Base-by-base conservation (phyloP, 345 rosid genomes). In the Eucalyptus tenuipes region DNA sequence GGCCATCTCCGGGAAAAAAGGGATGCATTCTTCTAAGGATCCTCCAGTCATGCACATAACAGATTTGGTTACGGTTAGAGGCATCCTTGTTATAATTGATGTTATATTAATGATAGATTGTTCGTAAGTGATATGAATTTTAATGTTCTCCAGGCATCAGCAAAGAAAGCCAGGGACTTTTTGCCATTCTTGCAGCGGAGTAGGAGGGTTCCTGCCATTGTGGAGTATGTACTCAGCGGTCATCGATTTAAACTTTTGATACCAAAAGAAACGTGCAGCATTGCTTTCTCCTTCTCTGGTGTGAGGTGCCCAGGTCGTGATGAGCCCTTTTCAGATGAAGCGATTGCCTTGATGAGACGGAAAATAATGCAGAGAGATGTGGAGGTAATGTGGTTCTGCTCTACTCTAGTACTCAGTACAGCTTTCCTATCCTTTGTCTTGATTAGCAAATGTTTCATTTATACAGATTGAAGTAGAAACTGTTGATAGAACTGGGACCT, bases 221-320 rank as follows among this genome's bases (percentile, higher is more conserved):
- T 98, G 90, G 99, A 98, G 89, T 97, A 98, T 90, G 99, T 97
- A 49, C 94, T 98, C 47, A 98, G 99, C 47, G 99, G 99, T 89
- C 99, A 98, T 91, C 99, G 99, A 71, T 98, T 94, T 92, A 98
- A 97, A 92, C 94, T 98, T 88, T 92, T 95, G 92, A 94, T 97
- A 92, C 98, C 99, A 5, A 98, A 96, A 94, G 99, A 96, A 91
- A 94, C 98, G 33, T 98, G 99, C 91, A 95, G 98, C 90, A 93
- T 98, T 91, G 99, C 99, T 89, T 97, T 98, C 86, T 93, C 99
- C 61, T 96, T 98, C 92, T 98, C 99, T 89, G 99, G 99, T 85
- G 99, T 98, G 88, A 95, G 99, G 89, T 98, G 99, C 88, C 98
- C 99, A 89, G 99, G 98, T 71, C 97, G 99, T 82, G 96, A 91